Conservation (phyloP, 129 eudicot species). For the Cynara cardunculus region DNA sequence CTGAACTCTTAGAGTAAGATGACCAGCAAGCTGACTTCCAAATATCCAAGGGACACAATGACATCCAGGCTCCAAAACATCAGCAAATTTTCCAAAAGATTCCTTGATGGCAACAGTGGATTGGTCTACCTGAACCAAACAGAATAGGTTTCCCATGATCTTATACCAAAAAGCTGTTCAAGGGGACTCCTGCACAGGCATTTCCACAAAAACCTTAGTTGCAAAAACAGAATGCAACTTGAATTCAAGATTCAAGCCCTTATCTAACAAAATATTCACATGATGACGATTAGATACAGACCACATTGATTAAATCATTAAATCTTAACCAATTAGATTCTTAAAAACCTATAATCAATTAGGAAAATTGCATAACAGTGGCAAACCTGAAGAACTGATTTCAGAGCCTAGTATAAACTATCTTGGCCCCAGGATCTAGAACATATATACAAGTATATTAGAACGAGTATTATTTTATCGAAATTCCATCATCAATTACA, state of each 20-base stretch:
- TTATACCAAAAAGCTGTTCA: neutral
- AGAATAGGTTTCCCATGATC: constrained; percentile 57
- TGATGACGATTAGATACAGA: neutral
- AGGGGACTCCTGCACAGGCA: constrained; percentile 3
- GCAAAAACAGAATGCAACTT: neutral
- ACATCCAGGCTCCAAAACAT: constrained; percentile 84
- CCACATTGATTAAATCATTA: neutral
- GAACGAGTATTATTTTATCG: neutral
- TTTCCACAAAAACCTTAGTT: constrained; percentile 13
- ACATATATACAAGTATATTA: neutral
- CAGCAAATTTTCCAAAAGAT: constrained; percentile 63
- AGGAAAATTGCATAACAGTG: neutral
- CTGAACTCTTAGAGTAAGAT: constrained; percentile 69
- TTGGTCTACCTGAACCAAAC: constrained; percentile 82
- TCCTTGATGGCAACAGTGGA: constrained; percentile 88
- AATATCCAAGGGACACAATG: constrained; percentile 82
- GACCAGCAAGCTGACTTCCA: constrained; percentile 71
- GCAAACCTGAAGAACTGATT: too few relatives aligned
- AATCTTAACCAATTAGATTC: neutral
- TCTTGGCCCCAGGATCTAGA: too few relatives aligned
- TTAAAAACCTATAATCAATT: neutral
- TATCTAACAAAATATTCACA: neutral
- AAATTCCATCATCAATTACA: neutral
- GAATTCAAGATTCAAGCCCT: neutral
- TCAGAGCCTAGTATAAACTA: too few relatives aligned